Evolutionary conservation across 768 basidiomycete species (phyloP).

Genomic region (Kwoniella botswanensis): DNA sequence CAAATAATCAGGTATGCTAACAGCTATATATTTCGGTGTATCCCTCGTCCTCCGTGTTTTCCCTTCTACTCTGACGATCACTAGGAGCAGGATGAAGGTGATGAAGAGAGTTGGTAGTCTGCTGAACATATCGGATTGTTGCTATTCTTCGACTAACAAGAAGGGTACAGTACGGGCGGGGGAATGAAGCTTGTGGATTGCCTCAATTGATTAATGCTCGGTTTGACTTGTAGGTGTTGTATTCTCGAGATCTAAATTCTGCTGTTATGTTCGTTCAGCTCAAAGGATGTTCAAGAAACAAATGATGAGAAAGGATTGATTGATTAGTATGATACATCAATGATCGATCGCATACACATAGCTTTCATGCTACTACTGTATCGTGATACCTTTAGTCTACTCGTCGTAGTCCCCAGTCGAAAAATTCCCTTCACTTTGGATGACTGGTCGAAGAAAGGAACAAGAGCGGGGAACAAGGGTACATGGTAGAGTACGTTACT

Average conservation of each 20-base stretch:
- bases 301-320: neutral
- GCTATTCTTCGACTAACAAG: neutral
- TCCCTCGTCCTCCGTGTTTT: neutral
- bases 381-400: neutral
- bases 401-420: too few relatives aligned
- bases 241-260: too few relatives aligned
- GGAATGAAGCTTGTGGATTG: too few relatives aligned
- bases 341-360: neutral
- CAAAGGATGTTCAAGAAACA: neutral
- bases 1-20: slow-evolving; percentile 6
- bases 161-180: too few relatives aligned
- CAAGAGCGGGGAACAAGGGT: too few relatives aligned
- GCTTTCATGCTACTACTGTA: neutral
- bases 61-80: neutral
- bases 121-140: neutral
- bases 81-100: neutral
- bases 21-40: neutral
- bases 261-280: too few relatives aligned
- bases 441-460: too few relatives aligned
- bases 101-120: neutral
- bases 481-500: too few relatives aligned
- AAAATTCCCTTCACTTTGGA: too few relatives aligned
- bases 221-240: too few relatives aligned
- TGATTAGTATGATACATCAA: neutral
- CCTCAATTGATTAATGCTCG: too few relatives aligned